Percentiles rank a stretch among this genome's conserved stretches.
These are phyloP conservation scores for Fusarium sp. DNA, from an alignment of 2,329 filamentous ascomycete genomes.

Conservation along the genomic window DNA sequence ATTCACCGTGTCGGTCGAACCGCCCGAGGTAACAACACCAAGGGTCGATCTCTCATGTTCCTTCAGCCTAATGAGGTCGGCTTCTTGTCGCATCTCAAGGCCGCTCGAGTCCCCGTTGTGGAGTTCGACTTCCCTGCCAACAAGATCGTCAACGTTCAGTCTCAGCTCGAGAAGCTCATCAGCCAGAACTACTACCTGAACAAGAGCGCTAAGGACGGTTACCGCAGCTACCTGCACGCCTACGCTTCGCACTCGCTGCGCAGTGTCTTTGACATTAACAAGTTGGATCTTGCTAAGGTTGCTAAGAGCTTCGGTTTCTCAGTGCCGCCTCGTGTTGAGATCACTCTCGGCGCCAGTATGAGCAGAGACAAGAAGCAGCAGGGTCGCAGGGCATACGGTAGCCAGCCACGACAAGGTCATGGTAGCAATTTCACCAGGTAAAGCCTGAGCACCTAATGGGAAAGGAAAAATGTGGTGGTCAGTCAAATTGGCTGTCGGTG, in stretches of 20 bases:
- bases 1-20: conserved; percentile 97
- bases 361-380: conserved; percentile 73
- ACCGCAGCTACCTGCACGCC: conserved; percentile 91
- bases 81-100: conserved; percentile 91
- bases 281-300: conserved; percentile 84
- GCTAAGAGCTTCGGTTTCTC: conserved; percentile 86
- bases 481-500: conserved; percentile 32
- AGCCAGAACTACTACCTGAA: conserved; percentile 97
- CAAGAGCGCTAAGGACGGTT: conserved; percentile 82
- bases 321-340: conserved; percentile 83
- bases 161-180: conserved; percentile 94
- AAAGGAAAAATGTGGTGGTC: conserved; percentile 15
- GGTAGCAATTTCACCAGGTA: conserved; percentile 43
- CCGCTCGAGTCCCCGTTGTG: conserved; percentile 89
- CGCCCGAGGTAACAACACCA: conserved; percentile 83
- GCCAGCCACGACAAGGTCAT: conserved; percentile 73
- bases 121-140: conserved; percentile 95
- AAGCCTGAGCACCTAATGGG: conserved; percentile 5
- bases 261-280: conserved; percentile 80
- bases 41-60: conserved; percentile 92
- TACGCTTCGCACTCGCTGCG: conserved; percentile 79
- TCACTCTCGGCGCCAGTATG: conserved; percentile 84
- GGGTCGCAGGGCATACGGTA: conserved; percentile 77
- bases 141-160: conserved; percentile 91
- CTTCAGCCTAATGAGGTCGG: conserved; percentile 91